Base-by-base conservation (phyloP, 2,329 filamentous ascomycete genomes). In the Xylaria arbuscula region DNA sequence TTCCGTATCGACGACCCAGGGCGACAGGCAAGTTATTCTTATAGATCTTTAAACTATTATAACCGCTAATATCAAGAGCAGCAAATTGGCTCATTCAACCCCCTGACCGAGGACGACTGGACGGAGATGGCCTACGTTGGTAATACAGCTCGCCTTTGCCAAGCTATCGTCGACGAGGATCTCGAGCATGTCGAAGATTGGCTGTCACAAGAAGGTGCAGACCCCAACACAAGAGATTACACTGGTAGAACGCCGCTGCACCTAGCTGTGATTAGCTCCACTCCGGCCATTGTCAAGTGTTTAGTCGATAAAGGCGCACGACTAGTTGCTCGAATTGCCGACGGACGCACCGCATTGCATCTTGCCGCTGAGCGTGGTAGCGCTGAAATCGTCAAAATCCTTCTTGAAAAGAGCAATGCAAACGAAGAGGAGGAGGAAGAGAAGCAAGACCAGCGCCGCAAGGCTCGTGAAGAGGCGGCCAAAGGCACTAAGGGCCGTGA, bases 41-140 rank as follows among this genome's bases (percentile, higher is more conserved):
- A 11, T 13, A n/a, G 8, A 17, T 3, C 42, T 45, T n/a, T 8
- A 7, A 45, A 19, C 17, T 8, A n/a, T 45, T n/a, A 45, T 17
- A 45, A 19, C 17, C 2, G 42, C 42, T 45, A 45, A 45, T 9
- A n/a, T 19, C 10, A 19, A 6, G n/a, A 17, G 8, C 67, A 76
- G 76, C 82, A 87, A 78, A 88, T 88, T 58, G 87, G 87, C 32
- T 88, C 86, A 10, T 97, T 97, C 81, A 91, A 96, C 73, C 93
- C 93, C 0, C 84, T 95, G 45, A 94, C 91, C 0, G 89, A 93
- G 50, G 86, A 93, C 59, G 93, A 96, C 76, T 97, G 93, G 92
- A 96, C 93, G 0, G 92, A 94, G 72, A 96, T 97, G 93, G 93
- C 93, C 0, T 97, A 97, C 72, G 86, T 97, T 42, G 92, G 93